Evolutionary conservation across 345 rosid genomes (phyloP).

Genomic region (Bruguiera parviflora): DNA sequence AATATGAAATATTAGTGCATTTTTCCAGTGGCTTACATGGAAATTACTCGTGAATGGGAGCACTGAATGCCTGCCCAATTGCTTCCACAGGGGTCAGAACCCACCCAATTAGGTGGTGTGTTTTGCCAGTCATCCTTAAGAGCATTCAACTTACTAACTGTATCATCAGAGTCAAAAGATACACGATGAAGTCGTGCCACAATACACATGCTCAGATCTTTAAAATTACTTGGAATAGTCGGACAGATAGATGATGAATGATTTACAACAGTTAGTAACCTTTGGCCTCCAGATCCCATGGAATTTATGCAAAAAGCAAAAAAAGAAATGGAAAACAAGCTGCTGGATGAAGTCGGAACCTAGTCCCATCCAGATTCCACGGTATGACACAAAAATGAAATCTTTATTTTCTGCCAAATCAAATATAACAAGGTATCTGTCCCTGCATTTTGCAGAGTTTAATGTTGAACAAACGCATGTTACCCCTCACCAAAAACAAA

Average conservation of each 20-base stretch:
- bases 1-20: not conserved
- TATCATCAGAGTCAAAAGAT: constrained; percentile 7
- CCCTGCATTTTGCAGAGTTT: no score
- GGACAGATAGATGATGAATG: no score
- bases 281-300: not conserved
- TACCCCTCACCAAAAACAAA: not conserved
- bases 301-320: not conserved
- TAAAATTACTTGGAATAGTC: not conserved
- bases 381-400: no score
- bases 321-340: not conserved
- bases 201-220: not conserved
- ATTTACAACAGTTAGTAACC: no score
- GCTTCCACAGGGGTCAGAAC: constrained; percentile 68
- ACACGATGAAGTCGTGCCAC: not conserved
- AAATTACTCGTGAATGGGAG: constrained; percentile 40
- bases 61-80: constrained; percentile 72
- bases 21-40: constrained; percentile 43
- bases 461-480: not conserved
- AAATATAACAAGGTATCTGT: not conserved
- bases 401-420: no score
- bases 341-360: not conserved
- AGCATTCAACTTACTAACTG: constrained; percentile 44
- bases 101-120: constrained; percentile 57
- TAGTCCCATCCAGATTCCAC: not conserved
- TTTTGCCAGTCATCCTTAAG: constrained; percentile 44